Evolutionary conservation across 805 yeast genomes (phyloP).

Genomic region (Naumovozyma baii): DNA sequence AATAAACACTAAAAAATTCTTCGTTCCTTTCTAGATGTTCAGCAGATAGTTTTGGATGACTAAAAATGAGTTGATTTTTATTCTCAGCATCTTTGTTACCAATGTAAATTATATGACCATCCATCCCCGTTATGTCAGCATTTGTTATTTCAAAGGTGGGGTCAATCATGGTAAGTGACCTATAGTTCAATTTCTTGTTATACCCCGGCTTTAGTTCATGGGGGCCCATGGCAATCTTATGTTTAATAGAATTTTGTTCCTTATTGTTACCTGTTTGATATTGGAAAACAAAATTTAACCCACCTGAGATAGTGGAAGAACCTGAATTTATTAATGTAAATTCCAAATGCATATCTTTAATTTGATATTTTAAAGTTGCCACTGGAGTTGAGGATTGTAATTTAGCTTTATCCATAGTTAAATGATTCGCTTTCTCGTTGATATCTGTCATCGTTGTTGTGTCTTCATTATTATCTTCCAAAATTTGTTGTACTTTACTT

Average conservation of each 20-base stretch:
- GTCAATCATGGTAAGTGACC: not conserved
- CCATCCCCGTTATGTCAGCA: not conserved
- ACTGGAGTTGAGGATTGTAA: not conserved
- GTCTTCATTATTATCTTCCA: not conserved
- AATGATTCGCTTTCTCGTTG: not conserved
- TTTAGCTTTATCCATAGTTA: too few relatives aligned
- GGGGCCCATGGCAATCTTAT: conserved; percentile 17
- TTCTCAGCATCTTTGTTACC: not conserved
- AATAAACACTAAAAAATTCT: not conserved
- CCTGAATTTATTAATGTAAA: not conserved
- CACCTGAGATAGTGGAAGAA: conserved; percentile 7
- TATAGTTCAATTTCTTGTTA: conserved; percentile 8
- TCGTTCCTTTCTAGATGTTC: not conserved
- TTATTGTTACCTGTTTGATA: not conserved
- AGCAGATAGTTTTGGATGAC: not conserved
- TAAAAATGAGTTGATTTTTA: not conserved
- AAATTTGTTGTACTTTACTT: not conserved
- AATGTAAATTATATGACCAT: not conserved
- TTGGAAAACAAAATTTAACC: conserved; percentile 4
- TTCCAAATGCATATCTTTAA: not conserved
- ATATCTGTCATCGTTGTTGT: not conserved
- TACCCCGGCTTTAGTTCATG: conserved; percentile 13
- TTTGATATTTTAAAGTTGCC: not conserved
- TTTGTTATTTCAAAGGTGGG: not conserved
- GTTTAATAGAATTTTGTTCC: conserved; percentile 1